A percentile compares a stretch with the other conserved stretches of the same genome.
phyloP scores from a whole-genome alignment of 495 filamentous ascomycete species.

The Aspergillus cristatus region DNA sequence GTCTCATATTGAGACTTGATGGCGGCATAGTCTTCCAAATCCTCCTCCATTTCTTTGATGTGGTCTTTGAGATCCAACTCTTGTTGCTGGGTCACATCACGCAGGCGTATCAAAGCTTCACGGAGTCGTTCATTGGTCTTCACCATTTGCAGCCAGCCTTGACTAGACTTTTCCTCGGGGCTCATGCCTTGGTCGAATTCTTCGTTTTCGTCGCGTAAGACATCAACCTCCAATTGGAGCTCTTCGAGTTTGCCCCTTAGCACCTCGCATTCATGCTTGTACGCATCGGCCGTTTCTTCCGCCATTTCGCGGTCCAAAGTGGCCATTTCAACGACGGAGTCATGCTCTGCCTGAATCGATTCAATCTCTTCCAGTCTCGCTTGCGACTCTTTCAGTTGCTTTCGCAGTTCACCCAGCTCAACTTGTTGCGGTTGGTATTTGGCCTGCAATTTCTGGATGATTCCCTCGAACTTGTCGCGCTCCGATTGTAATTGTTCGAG shows the following conservation, averaged over 20 bases:
- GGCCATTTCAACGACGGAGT: conserved; percentile 76
- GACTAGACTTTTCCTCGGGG: conserved; percentile 74
- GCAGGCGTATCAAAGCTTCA: conserved; percentile 72
- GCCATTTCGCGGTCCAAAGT: conserved; percentile 92
- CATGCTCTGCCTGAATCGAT: conserved; percentile 68
- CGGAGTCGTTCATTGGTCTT: conserved; percentile 79
- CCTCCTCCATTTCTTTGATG: conserved; percentile 69
- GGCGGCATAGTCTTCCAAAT: conserved; percentile 60
- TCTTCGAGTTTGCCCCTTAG: conserved; percentile 71
- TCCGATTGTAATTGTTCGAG: conserved; percentile 72
- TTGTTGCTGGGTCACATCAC: conserved; percentile 78
- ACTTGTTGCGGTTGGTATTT: conserved; percentile 84
- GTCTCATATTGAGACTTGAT: conserved; percentile 63
- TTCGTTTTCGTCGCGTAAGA: conserved; percentile 77
- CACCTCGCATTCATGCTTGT: conserved; percentile 72
- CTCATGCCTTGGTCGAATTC: conserved; percentile 77
- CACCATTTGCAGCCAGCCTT: conserved; percentile 88
- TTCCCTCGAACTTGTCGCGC: conserved; percentile 73
- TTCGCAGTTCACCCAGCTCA: conserved; percentile 67
- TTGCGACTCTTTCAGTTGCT: conserved; percentile 68
- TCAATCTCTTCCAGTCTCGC: conserved; percentile 59
- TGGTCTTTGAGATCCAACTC: conserved; percentile 71
- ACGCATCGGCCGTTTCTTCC: conserved; percentile 76
- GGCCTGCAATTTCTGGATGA: conserved; percentile 84
- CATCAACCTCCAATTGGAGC: conserved; percentile 76